Evolutionary conservation across 2,329 filamentous ascomycete genomes (phyloP).

Genomic region (Fusarium continuum): DNA sequence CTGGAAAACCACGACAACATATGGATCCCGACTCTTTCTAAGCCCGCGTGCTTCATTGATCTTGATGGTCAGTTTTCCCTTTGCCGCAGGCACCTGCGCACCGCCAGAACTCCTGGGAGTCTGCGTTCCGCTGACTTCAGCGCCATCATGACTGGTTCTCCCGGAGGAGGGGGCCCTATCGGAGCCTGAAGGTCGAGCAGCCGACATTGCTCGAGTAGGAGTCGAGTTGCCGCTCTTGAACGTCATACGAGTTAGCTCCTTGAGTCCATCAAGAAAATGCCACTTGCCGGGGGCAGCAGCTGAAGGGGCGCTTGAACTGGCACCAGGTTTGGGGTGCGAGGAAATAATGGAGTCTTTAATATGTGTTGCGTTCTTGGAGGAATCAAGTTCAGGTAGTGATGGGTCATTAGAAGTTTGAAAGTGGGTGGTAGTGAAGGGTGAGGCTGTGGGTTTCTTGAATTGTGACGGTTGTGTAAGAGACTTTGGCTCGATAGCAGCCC

Average conservation of each 20-base stretch:
- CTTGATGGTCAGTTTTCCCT: constrained; percentile 89
- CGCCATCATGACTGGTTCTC: constrained; percentile 53
- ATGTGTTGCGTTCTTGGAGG: constrained; percentile 30
- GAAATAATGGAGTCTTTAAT: constrained; percentile 33
- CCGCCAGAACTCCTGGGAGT: constrained; percentile 60
- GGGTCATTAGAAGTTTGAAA: constrained; percentile 39
- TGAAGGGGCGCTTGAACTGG: constrained; percentile 57
- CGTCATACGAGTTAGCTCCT: constrained; percentile 85
- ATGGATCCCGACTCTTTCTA: constrained; percentile 85
- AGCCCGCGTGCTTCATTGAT: constrained; percentile 87
- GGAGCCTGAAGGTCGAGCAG: constrained; percentile 62
- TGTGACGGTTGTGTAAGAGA: constrained; percentile 32
- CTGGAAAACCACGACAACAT: constrained; percentile 96
- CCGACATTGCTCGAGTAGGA: constrained; percentile 86
- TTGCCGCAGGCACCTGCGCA: constrained; percentile 74
- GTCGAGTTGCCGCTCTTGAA: constrained; percentile 93
- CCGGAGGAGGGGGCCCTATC: constrained; percentile 52
- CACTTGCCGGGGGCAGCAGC: constrained; percentile 59
- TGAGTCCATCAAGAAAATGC: constrained; percentile 74
- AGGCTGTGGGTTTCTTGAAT: constrained; percentile 36
- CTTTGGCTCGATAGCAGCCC: constrained; percentile 34
- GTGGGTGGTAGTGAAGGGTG: constrained; percentile 43
- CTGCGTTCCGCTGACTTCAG: constrained; percentile 61
- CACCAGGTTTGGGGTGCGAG: constrained; percentile 52
- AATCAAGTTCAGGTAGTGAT: constrained; percentile 33